Percentiles rank a stretch among this genome's conserved stretches.
Conservation (phyloP, 176 grass and related monocot species). For the Avena eriantha region DNA sequence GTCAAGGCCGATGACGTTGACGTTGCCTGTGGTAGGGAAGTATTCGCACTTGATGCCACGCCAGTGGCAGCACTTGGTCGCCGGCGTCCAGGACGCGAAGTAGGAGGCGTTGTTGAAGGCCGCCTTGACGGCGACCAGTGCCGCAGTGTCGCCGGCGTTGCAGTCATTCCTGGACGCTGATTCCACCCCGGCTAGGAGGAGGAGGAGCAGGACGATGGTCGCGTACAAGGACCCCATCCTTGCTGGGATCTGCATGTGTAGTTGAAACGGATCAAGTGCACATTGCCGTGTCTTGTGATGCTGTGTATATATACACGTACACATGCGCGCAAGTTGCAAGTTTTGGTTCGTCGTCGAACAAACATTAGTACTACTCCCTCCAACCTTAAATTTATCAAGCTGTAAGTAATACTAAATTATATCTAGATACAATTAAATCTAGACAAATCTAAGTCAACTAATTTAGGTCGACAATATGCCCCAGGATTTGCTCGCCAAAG, state of each 20-base stretch:
- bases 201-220: neutral
- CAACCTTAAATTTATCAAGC: too few species aligned
- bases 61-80: neutral
- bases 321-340: neutral
- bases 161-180: neutral
- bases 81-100: neutral
- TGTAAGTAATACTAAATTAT: too few species aligned
- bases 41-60: slow-evolving; percentile 11
- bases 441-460: too few species aligned
- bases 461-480: too few species aligned
- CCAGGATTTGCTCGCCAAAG: neutral
- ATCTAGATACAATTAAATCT: too few species aligned
- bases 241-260: neutral
- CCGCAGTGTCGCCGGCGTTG: neutral
- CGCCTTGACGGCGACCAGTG: neutral
- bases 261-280: neutral
- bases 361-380: neutral
- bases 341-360: neutral
- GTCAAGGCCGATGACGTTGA: neutral
- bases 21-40: neutral
- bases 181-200: neutral
- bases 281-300: neutral
- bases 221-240: neutral
- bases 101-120: slow-evolving; percentile 10
- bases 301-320: neutral